A percentile compares a stretch with the other conserved stretches of the same genome.
These are phyloP conservation scores for Podila minutissima DNA, from an alignment of 192 early-diverging fungal species.

Conservation along the genomic window DNA sequence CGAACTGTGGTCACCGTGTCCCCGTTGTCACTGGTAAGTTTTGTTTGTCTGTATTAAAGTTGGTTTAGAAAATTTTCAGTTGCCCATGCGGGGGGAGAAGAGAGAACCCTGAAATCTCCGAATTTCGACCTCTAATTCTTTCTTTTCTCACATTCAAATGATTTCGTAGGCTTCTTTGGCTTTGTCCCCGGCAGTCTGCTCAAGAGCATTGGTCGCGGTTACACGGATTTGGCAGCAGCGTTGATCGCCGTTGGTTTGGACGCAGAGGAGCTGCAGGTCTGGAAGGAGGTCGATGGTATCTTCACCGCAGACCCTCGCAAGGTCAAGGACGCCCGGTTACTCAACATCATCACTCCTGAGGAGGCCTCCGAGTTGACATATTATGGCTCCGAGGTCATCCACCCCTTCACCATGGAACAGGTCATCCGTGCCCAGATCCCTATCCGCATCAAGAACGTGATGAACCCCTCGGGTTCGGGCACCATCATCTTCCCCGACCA, in stretches of 20 bases:
- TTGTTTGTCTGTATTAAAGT: background rate
- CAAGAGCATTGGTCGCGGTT: slow-evolving; percentile 93
- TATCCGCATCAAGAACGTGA: slow-evolving; percentile 99
- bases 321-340: slow-evolving; percentile 83
- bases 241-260: slow-evolving; percentile 89
- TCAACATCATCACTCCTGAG: slow-evolving; percentile 95
- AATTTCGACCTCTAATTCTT: background rate
- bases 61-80: too few species aligned
- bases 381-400: slow-evolving; percentile 95
- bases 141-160: background rate
- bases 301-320: slow-evolving; percentile 99
- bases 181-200: slow-evolving; percentile 94
- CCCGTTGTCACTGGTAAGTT: slow-evolving; percentile 88
- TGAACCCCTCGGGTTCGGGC: slow-evolving; percentile 90
- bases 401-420: slow-evolving; percentile 99
- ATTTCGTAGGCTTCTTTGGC: slow-evolving; percentile 87
- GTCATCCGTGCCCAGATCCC: slow-evolving; percentile 96
- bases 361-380: slow-evolving; percentile 99
- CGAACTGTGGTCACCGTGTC: slow-evolving; percentile 70
- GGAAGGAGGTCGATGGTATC: slow-evolving; percentile 99
- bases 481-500: slow-evolving; percentile 94
- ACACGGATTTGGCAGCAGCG: slow-evolving; percentile 97
- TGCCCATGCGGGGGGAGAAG: too few species aligned
- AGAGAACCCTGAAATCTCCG: too few species aligned
- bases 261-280: slow-evolving; percentile 96